These are phyloP conservation scores for Rauvolfia tetraphylla DNA, from an alignment of 257 asterid genomes.

Conservation along the genomic window DNA sequence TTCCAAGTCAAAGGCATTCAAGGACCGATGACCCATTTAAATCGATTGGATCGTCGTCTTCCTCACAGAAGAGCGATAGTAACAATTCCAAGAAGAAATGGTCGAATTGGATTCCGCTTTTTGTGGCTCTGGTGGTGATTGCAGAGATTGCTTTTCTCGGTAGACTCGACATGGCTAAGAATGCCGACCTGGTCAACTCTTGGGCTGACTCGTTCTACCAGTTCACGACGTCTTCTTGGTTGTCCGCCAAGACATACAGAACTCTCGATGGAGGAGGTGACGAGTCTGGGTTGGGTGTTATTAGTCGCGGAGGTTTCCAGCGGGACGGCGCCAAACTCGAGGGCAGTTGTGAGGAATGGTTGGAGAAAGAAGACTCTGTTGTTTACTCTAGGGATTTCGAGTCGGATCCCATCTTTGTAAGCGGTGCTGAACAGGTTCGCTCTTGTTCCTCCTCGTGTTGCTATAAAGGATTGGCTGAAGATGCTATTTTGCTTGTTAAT, in stretches of 20 bases:
- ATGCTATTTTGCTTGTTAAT: background rate
- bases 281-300: conserved; percentile 18
- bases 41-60: conserved; percentile 24
- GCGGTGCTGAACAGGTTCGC: conserved; percentile 58
- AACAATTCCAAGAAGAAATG: conserved; percentile 49
- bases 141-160: conserved; percentile 81
- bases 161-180: conserved; percentile 73
- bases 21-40: conserved; percentile 22
- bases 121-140: conserved; percentile 67
- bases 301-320: conserved; percentile 3
- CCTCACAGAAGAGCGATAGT: background rate
- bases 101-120: conserved; percentile 56
- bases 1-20: conserved; percentile 26
- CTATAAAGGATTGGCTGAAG: background rate
- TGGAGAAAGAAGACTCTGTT: conserved; percentile 70
- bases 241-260: background rate
- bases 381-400: conserved; percentile 68
- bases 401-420: conserved; percentile 55
- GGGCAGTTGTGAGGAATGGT: conserved; percentile 68
- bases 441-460: background rate
- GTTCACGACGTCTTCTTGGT: conserved; percentile 42
- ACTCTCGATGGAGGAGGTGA: conserved; percentile 11
- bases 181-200: conserved; percentile 70
- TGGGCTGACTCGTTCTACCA: conserved; percentile 91
- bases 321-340: conserved; percentile 18